Base-by-base conservation (phyloP, 2,329 filamentous ascomycete species). In the Claviceps monticola region DNA sequence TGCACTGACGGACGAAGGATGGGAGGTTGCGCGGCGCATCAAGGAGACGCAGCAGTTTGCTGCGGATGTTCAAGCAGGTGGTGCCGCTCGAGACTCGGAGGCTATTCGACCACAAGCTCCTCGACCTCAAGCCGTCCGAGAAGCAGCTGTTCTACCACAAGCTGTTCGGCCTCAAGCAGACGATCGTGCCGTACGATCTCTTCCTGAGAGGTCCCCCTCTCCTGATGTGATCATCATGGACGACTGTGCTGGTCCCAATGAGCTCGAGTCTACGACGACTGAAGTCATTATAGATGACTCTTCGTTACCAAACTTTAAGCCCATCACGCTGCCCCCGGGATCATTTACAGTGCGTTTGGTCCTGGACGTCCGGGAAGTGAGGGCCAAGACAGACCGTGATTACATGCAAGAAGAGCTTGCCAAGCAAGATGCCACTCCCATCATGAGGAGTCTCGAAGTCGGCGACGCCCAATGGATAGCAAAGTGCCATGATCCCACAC, bases 381-480 rank as follows among this genome's bases (percentile, higher is more conserved):
- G 84, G 36, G 75, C 85, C 5, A 83, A 79, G 56, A 84, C 76
- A 29, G 84, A 91, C 60, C 75, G 86, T 51, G 83, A 88, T 58
- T 90, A 90, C 60, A 84, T 91, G 63, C 78, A 84, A 58, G 77
- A 84, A 21, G 80, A 88, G 60, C 75, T 93, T 13, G 68, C 71
- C 11, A 84, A 86, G 57, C 79, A 76, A 56, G 83, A 81, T 0
- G 74, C 85, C 17, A 73, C 69, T 19, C 80, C 84, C 0, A 76
- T 85, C 19, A 81, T 87, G 64, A 78, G 84, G 17, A 73, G 78
- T 4, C 70, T 91, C 36, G 81, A 86, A 55, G 70, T 91, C 1
- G 87, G 87, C 1, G 87, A 93, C 61, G 80, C 80, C 0, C 75
- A 88, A 54, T 93, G 87, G 87, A 75, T 93, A 37, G 87, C 87